Conservation (phyloP, 2,329 filamentous ascomycete species). For the Colletotrichum paranaense region DNA sequence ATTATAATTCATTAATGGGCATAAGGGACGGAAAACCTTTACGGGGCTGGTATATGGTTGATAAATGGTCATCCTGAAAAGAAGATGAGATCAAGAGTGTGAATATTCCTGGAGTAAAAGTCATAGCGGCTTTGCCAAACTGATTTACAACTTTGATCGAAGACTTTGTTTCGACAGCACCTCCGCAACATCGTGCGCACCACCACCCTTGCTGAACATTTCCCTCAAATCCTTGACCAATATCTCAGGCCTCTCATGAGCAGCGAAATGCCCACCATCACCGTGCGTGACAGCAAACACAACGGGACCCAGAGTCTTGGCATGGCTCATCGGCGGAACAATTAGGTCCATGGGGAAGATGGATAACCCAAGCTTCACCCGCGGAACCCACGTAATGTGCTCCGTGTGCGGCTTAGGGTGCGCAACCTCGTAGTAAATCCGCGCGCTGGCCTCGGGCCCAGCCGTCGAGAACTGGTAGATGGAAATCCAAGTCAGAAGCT, state of each 20-base stretch:
- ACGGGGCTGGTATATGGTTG: not conserved
- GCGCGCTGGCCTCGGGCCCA: constrained; percentile 73
- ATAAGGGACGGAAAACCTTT: not conserved
- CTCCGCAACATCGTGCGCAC: constrained; percentile 51
- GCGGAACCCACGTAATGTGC: constrained; percentile 43
- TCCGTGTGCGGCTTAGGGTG: constrained; percentile 49
- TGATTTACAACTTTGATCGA: not conserved
- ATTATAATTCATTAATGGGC: no score
- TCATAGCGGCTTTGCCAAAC: no score
- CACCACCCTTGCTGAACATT: constrained; percentile 68
- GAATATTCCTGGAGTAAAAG: no score
- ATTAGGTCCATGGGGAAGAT: constrained; percentile 69
- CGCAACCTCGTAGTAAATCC: constrained; percentile 78
- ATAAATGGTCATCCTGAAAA: not conserved
- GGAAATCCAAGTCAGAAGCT: constrained; percentile 79
- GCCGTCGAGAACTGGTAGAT: constrained; percentile 79
- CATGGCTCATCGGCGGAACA: constrained; percentile 66
- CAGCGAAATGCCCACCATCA: constrained; percentile 70
- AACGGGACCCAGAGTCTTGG: constrained; percentile 67
- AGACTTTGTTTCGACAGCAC: not conserved
- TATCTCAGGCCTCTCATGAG: constrained; percentile 66
- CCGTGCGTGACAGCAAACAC: constrained; percentile 65
- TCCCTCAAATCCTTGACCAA: constrained; percentile 63
- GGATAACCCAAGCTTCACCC: constrained; percentile 58
- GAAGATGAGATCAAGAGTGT: not conserved